Evolutionary conservation across 2,329 filamentous ascomycete genomes (phyloP), one percentile per base, ranked within the genome.

Genomic region (Drechmeria coniospora): DNA sequence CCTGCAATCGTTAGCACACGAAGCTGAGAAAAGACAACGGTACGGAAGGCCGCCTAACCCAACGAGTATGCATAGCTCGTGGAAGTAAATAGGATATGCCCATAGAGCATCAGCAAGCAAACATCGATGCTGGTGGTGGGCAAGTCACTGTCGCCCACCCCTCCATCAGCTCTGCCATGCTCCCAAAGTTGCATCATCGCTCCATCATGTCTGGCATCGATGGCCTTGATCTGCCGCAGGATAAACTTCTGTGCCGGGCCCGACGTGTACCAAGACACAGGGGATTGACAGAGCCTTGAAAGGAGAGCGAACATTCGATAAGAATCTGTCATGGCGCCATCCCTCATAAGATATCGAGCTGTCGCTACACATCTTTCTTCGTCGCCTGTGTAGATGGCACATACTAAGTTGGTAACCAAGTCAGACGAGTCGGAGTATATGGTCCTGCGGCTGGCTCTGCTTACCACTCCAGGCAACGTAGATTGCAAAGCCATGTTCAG

Each of bases 191-290:
- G 29, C 1, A 29, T 31, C 3, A 50, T 50, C 30, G 53, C 50
- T 16, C 56, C 51, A 22, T 62, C 54, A 10, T 63, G 56, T 10
- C 66, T 59, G 54, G 59, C 24, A 77, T 98, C 90, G 59, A 92
- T 80, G 4, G 74, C 73, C 50, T 92, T 92, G 53, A 98, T 81
- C 53, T 92, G 83, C 4, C 90, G 75, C 32, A 94, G 63, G 43
- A 95, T 74, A 46, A 81, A 92, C 49, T 95, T 95, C 51, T 93
- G 84, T 13, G 78, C 76, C 0, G 82, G 76, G 0, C 81, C 79
- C 3, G 78, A 77, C 28, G 77, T 77, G 51, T 87, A 93, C 61
- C 78, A 81, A 17, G 74, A 68, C 21, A 72, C 62, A 2, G 77
- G 72, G 10, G 80, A 75, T 28, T 81, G 74, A 43, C 74, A 81